These are phyloP conservation scores for Vanrija pseudolonga DNA, from an alignment of 1,284 basidiomycete species.

Conservation along the genomic window DNA sequence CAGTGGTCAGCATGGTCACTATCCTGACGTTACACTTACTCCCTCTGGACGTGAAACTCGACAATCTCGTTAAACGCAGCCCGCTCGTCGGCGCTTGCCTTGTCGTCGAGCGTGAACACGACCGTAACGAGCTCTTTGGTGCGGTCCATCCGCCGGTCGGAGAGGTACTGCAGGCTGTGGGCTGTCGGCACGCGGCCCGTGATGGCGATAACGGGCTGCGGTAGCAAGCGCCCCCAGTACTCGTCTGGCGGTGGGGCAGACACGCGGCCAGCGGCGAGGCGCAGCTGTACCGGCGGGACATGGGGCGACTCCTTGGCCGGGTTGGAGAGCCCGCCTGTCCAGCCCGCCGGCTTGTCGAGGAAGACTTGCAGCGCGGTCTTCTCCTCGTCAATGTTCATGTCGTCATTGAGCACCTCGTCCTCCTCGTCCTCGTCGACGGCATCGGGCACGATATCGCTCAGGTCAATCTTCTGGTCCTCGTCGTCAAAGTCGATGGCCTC, in stretches of 20 bases:
- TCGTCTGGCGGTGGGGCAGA: neutral
- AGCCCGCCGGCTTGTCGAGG: slow-evolving; percentile 22
- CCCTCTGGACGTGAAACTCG: slow-evolving; percentile 67
- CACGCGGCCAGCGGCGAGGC: slow-evolving; percentile 11
- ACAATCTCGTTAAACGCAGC: slow-evolving; percentile 61
- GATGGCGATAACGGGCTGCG: slow-evolving; percentile 29
- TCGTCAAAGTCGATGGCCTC: slow-evolving; percentile 5
- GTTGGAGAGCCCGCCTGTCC: slow-evolving; percentile 34
- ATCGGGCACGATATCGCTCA: slow-evolving; percentile 33
- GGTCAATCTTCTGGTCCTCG: slow-evolving; percentile 33
- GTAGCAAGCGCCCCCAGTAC: slow-evolving; percentile 31
- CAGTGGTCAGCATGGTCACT: slow-evolving; percentile 9
- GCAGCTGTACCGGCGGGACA: slow-evolving; percentile 20
- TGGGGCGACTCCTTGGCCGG: slow-evolving; percentile 20
- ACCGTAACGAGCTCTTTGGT: slow-evolving; percentile 75
- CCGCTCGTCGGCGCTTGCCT: slow-evolving; percentile 46
- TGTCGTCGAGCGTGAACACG: slow-evolving; percentile 59
- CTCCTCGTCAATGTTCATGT: slow-evolving; percentile 16
- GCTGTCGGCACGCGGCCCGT: slow-evolving; percentile 69
- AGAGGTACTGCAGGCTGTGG: slow-evolving; percentile 68
- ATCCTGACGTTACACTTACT: slow-evolving; percentile 55
- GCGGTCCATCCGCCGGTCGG: slow-evolving; percentile 68
- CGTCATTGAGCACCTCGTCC: slow-evolving; percentile 8
- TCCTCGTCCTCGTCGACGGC: slow-evolving; percentile 3
- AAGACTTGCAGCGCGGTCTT: slow-evolving; percentile 17